phyloP scores from a whole-genome alignment of 371 early-diverging fungal species.

The Thermomucor indicae-seudaticae region DNA sequence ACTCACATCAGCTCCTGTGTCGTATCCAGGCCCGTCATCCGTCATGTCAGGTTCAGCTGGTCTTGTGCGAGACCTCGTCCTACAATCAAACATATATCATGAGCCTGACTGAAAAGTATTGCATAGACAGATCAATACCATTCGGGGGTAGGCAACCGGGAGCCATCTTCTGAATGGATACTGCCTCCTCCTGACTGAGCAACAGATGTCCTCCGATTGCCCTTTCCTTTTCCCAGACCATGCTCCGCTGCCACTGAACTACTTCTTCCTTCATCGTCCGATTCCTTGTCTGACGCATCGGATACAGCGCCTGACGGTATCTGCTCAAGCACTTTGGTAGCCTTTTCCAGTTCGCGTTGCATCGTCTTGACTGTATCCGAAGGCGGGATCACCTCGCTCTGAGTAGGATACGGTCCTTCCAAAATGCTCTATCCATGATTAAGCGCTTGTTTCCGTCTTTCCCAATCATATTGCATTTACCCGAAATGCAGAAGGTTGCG shows the following conservation, averaged over 20 bases:
- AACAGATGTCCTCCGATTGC: conserved; percentile 34
- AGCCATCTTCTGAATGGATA: conserved; percentile 1
- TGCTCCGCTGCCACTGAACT: background rate
- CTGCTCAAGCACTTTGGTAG: conserved; percentile 29
- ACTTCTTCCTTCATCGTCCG: conserved; percentile 20
- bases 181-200: conserved; percentile 19
- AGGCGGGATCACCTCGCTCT: conserved; percentile 4
- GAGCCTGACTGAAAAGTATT: background rate
- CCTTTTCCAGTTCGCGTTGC: conserved; percentile 29
- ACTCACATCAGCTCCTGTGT: background rate
- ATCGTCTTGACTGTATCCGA: conserved; percentile 13
- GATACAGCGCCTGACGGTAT: conserved; percentile 35
- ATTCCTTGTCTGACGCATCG: conserved; percentile 39
- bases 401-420: conserved; percentile 3
- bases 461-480: background rate
- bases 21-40: background rate
- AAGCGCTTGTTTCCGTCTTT: background rate
- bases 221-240: conserved; percentile 26
- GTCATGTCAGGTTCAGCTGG: background rate
- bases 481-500: background rate
- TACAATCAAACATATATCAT: background rate
- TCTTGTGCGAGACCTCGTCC: background rate
- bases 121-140: background rate
- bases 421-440: background rate
- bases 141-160: background rate